Conservation (phyloP, 441 rosid species). For the Omphalea diandra region DNA sequence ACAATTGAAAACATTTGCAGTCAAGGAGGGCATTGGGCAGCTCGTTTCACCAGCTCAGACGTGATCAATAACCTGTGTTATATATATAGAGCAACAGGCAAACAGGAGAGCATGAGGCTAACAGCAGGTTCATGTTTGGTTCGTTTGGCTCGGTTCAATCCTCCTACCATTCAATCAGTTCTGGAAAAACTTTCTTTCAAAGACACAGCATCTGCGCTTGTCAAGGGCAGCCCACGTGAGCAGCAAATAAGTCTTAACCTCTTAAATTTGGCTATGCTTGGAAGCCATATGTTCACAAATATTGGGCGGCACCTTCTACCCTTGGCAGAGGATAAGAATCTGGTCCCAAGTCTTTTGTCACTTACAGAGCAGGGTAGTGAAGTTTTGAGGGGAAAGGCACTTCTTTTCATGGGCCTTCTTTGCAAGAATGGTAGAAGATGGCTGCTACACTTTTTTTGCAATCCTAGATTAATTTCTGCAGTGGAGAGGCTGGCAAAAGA, state of each 20-base stretch:
- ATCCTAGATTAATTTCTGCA: slow-evolving; percentile 65
- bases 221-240: slow-evolving; percentile 84
- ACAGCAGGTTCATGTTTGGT: slow-evolving; percentile 98
- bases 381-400: slow-evolving; percentile 79
- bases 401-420: slow-evolving; percentile 78
- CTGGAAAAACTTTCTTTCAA: slow-evolving; percentile 77
- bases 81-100: slow-evolving; percentile 81
- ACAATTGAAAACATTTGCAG: slow-evolving; percentile 93
- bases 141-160: slow-evolving; percentile 86
- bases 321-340: slow-evolving; percentile 81
- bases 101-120: slow-evolving; percentile 90
- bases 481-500: slow-evolving; percentile 90
- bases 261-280: slow-evolving; percentile 78
- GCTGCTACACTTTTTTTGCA: slow-evolving; percentile 83
- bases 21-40: slow-evolving; percentile 86
- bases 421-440: slow-evolving; percentile 86
- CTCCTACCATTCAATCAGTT: slow-evolving; percentile 68
- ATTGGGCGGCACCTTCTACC: slow-evolving; percentile 73
- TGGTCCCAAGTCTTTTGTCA: slow-evolving; percentile 66
- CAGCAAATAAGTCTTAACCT: slow-evolving; percentile 92
- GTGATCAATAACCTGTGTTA: slow-evolving; percentile 82
- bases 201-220: slow-evolving; percentile 74
- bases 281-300: slow-evolving; percentile 68
- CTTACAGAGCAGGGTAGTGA: slow-evolving; percentile 89
- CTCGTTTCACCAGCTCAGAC: slow-evolving; percentile 91